Evolutionary conservation across 2,329 filamentous ascomycete species (phyloP).

Genomic region (Cryphonectria japonica): DNA sequence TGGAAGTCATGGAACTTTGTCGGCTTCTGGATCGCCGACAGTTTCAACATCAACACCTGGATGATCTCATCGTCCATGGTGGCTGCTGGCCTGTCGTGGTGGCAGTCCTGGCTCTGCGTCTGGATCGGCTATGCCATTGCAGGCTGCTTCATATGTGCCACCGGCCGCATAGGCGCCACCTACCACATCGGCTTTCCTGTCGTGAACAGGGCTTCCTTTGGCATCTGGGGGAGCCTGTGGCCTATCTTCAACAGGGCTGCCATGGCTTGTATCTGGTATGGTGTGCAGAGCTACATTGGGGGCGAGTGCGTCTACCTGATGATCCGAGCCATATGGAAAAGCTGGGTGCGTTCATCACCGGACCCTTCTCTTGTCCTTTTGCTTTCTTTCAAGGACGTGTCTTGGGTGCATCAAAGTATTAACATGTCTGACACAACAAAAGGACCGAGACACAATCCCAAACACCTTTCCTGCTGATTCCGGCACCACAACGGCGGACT

Average conservation of each 20-base stretch:
- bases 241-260: constrained; percentile 87
- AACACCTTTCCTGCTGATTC: constrained; percentile 68
- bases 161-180: constrained; percentile 80
- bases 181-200: constrained; percentile 93
- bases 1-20: constrained; percentile 91
- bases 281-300: constrained; percentile 84
- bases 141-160: constrained; percentile 73
- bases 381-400: no score
- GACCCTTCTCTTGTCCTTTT: accelerated
- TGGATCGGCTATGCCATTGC: constrained; percentile 85
- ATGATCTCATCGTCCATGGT: constrained; percentile 91
- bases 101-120: constrained; percentile 88
- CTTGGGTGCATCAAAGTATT: constrained; percentile 6
- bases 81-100: constrained; percentile 79
- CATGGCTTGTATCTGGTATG: constrained; percentile 87
- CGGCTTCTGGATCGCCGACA: constrained; percentile 84
- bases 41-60: constrained; percentile 91
- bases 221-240: constrained; percentile 88
- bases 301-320: constrained; percentile 85
- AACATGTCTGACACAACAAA: constrained; percentile 14
- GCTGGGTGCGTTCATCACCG: constrained; percentile 52
- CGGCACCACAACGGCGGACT: constrained; percentile 75
- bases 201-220: constrained; percentile 76
- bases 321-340: constrained; percentile 82
- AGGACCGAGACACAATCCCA: constrained; percentile 59